These are phyloP conservation scores for Clonostachys rosea DNA, from an alignment of 2,329 filamentous ascomycete genomes.

Conservation along the genomic window DNA sequence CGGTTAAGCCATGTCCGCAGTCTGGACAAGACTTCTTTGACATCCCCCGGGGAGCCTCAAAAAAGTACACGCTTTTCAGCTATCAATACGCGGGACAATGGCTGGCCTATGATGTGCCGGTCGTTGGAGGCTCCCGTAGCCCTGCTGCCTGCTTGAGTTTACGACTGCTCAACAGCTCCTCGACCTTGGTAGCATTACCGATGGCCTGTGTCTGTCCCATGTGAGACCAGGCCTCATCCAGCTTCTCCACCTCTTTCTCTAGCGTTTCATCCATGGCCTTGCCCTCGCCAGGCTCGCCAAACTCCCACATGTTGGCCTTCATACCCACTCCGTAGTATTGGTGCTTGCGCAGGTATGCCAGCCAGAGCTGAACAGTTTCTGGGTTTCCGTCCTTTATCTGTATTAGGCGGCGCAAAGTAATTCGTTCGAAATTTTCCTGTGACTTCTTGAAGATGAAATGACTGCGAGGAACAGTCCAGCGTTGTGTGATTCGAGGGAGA, in stretches of 20 bases:
- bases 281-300: constrained; percentile 58
- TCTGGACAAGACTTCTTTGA: too few relatives aligned
- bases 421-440: constrained; percentile 95
- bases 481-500: constrained; percentile 79
- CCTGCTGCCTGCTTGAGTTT: constrained; percentile 34
- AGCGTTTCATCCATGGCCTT: constrained; percentile 13
- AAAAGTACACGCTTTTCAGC: too few relatives aligned
- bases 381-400: constrained; percentile 91
- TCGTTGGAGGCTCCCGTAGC: constrained; percentile 15
- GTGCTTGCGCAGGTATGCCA: constrained; percentile 88
- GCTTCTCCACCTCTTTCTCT: constrained; percentile 16
- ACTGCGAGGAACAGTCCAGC: constrained; percentile 87
- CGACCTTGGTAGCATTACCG: constrained; percentile 48
- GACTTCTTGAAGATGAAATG: constrained; percentile 97
- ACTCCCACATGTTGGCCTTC: constrained; percentile 98
- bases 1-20: too few relatives aligned
- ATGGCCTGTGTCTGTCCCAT: constrained; percentile 47
- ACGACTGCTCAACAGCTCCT: constrained; percentile 50
- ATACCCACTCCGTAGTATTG: constrained; percentile 95
- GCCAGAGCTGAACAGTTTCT: constrained; percentile 84
- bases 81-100: too few relatives aligned
- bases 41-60: too few relatives aligned
- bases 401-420: constrained; percentile 80
- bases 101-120: neutral
- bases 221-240: constrained; percentile 49